Percentiles rank a stretch among this genome's conserved stretches.
Conservation (phyloP, 1,139 yeast genomes). For the Yamadazyma triangularis region DNA sequence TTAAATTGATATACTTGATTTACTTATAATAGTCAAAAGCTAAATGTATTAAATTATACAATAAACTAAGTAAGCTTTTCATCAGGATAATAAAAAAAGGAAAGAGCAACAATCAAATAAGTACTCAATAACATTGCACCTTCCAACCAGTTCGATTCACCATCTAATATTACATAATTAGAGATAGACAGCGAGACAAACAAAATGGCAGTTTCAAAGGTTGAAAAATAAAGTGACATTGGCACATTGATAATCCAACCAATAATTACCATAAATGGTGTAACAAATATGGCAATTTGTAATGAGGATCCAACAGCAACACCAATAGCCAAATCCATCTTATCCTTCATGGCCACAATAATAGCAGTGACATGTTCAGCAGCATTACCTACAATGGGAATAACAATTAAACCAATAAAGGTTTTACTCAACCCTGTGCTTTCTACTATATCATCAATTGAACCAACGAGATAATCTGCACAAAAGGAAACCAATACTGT, state of each 20-base stretch:
- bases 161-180: slow-evolving; percentile 84
- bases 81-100: slow-evolving; percentile 80
- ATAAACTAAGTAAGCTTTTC: too few relatives aligned
- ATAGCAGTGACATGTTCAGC: slow-evolving; percentile 98
- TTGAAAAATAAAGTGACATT: slow-evolving; percentile 87
- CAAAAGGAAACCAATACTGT: slow-evolving; percentile 85
- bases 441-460: slow-evolving; percentile 84
- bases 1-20: too few relatives aligned
- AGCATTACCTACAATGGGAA: slow-evolving; percentile 97
- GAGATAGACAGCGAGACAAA: slow-evolving; percentile 85
- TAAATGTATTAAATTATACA: too few relatives aligned
- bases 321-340: slow-evolving; percentile 96
- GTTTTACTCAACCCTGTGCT: slow-evolving; percentile 87
- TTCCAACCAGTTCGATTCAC: slow-evolving; percentile 95
- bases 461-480: slow-evolving; percentile 90
- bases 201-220: slow-evolving; percentile 89
- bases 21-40: too few relatives aligned
- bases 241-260: slow-evolving; percentile 93
- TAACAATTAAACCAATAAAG: slow-evolving; percentile 85
- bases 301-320: slow-evolving; percentile 97
- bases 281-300: slow-evolving; percentile 90
- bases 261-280: slow-evolving; percentile 88
- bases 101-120: slow-evolving; percentile 79
- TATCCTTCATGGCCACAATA: slow-evolving; percentile 89
- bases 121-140: slow-evolving; percentile 90